Evolutionary conservation across 2,329 filamentous ascomycete species (phyloP).

Genomic region (Fusarium sp.): DNA sequence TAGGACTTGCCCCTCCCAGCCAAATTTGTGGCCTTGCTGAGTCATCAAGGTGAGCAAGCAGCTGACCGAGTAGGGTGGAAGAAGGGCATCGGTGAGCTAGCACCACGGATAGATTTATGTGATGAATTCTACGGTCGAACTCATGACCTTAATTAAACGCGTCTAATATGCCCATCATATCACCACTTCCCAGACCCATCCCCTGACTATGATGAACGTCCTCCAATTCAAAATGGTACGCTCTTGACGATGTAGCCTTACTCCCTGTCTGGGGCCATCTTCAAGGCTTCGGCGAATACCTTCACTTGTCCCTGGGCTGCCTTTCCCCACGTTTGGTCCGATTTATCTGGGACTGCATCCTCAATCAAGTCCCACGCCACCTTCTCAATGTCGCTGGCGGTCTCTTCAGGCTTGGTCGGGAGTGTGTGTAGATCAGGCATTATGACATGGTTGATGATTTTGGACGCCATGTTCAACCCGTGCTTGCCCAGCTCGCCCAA

Average conservation of each 20-base stretch:
- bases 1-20: constrained; percentile 51
- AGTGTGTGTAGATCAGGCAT: constrained; percentile 42
- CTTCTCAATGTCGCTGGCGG: constrained; percentile 49
- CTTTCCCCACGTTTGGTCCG: constrained; percentile 53
- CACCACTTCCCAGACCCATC: too few relatives aligned
- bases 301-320: constrained; percentile 49
- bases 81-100: neutral
- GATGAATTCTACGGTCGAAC: too few relatives aligned
- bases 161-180: neutral
- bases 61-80: neutral
- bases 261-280: constrained; percentile 38
- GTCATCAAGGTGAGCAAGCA: constrained; percentile 39
- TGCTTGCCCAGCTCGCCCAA: constrained; percentile 50
- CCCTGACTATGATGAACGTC: neutral
- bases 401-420: constrained; percentile 17
- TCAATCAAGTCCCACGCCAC: constrained; percentile 55
- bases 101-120: neutral
- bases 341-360: constrained; percentile 38
- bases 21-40: constrained; percentile 35
- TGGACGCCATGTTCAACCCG: constrained; percentile 44
- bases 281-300: constrained; percentile 44
- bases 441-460: constrained; percentile 47
- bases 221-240: neutral
- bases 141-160: neutral
- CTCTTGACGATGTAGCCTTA: neutral